Evolutionary conservation across 2,329 filamentous ascomycete genomes (phyloP).

Genomic region (Septoria petroselini): DNA sequence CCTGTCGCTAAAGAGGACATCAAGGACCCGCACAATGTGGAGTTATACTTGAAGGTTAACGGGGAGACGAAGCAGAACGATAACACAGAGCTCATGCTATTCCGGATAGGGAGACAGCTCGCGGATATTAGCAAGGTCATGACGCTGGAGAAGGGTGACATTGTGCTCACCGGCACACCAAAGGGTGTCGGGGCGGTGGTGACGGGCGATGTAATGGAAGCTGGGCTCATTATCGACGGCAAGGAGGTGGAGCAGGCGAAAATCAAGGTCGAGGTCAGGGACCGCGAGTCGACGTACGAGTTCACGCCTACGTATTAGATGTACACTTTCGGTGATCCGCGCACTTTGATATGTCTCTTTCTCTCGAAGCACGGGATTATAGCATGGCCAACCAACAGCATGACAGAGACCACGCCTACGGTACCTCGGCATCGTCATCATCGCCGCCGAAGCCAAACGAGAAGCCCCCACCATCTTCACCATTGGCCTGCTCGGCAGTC

Average conservation of each 20-base stretch:
- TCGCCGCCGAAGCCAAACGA: slow-evolving; percentile 60
- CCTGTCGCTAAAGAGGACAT: slow-evolving; percentile 77
- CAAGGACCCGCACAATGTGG: slow-evolving; percentile 80
- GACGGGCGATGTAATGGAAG: slow-evolving; percentile 82
- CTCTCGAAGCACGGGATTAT: not conserved
- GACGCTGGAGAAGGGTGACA: slow-evolving; percentile 86
- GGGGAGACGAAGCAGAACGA: slow-evolving; percentile 74
- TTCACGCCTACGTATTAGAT: slow-evolving; percentile 56
- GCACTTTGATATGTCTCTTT: not conserved
- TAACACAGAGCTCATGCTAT: slow-evolving; percentile 91
- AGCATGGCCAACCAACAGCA: not conserved
- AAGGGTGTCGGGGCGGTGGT: slow-evolving; percentile 88
- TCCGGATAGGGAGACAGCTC: slow-evolving; percentile 80
- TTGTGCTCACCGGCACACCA: slow-evolving; percentile 93
- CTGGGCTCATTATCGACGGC: slow-evolving; percentile 74
- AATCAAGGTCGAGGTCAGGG: slow-evolving; percentile 79
- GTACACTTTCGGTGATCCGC: not conserved
- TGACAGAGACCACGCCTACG: slow-evolving; percentile 10
- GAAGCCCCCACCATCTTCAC: slow-evolving; percentile 58
- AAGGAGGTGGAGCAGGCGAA: slow-evolving; percentile 79
- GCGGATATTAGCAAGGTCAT: slow-evolving; percentile 93
- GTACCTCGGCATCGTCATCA: slow-evolving; percentile 38
- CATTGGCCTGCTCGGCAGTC: slow-evolving; percentile 45
- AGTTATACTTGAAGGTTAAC: slow-evolving; percentile 84
- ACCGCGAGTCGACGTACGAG: slow-evolving; percentile 72